Conservation (phyloP, 306 rosid genomes). For the Begonia fuchsioides region DNA sequence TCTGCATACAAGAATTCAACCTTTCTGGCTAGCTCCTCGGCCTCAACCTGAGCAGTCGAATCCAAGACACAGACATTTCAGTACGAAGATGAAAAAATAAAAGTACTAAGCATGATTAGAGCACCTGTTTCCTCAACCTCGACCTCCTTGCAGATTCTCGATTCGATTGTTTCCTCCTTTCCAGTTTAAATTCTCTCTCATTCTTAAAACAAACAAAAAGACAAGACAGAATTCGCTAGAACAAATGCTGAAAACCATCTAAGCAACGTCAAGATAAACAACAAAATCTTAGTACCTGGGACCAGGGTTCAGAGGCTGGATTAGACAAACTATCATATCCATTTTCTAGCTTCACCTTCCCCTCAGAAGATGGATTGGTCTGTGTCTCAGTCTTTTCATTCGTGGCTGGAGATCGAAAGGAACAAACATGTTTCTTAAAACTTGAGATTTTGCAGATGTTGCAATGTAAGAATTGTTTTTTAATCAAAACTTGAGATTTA, state of each 20-base stretch:
- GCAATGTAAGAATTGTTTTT: too few species aligned
- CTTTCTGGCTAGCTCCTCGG: slow-evolving; percentile 66
- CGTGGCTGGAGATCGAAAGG: slow-evolving; percentile 23
- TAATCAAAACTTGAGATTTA: too few species aligned
- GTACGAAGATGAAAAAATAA: not conserved
- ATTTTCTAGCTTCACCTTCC: slow-evolving; percentile 12
- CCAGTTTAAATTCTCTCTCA: slow-evolving; percentile 80
- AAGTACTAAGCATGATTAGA: not conserved
- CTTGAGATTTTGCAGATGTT: too few species aligned
- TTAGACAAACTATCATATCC: too few species aligned
- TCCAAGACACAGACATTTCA: not conserved
- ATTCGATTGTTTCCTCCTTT: slow-evolving; percentile 92
- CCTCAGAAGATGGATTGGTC: slow-evolving; percentile 18
- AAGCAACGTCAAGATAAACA: too few species aligned
- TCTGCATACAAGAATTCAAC: slow-evolving; percentile 53
- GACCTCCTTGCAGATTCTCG: slow-evolving; percentile 98
- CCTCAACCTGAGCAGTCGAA: slow-evolving; percentile 55
- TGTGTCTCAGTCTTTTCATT: slow-evolving; percentile 44
- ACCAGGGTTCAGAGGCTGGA: slow-evolving; percentile 46
- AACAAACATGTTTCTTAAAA: not conserved
- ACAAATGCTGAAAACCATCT: not conserved
- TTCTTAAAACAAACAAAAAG: slow-evolving; percentile 30
- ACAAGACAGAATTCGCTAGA: not conserved
- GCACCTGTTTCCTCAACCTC: slow-evolving; percentile 95
- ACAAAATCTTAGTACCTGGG: slow-evolving; percentile 28